A percentile compares a stretch with the other conserved stretches of the same genome.
Evolutionary conservation across 495 filamentous ascomycete genomes (phyloP).

Genomic region (Tirmania nivea): DNA sequence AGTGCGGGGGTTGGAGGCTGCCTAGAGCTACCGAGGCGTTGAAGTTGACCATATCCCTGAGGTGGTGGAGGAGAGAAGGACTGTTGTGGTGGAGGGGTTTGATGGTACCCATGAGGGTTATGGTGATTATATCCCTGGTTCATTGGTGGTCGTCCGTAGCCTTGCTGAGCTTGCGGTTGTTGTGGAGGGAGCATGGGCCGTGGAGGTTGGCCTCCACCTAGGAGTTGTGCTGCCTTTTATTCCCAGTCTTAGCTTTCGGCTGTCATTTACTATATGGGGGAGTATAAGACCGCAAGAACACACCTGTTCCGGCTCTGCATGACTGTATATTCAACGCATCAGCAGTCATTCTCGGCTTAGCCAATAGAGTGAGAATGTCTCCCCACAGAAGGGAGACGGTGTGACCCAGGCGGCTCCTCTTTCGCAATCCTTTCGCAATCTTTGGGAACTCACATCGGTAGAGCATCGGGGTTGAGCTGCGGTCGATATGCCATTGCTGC

Average conservation of each 20-base stretch:
- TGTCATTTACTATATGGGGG: background rate
- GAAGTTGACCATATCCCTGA: conserved; percentile 29
- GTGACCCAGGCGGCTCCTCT: conserved; percentile 1
- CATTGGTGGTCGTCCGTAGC: background rate
- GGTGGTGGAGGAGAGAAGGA: conserved; percentile 23
- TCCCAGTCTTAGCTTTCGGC: background rate
- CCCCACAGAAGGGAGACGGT: background rate
- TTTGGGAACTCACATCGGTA: conserved; percentile 55
- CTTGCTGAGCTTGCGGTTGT: background rate
- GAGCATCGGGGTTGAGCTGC: conserved; percentile 83
- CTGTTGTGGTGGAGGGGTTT: conserved; percentile 18
- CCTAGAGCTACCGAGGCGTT: conserved; percentile 24
- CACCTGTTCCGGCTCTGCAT: conserved; percentile 89
- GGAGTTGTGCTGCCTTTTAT: background rate
- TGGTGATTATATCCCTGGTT: background rate
- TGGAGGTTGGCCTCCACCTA: background rate
- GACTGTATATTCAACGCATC: conserved; percentile 28
- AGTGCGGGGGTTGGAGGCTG: conserved; percentile 45
- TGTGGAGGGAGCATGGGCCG: background rate
- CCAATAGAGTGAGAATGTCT: too few relatives aligned
- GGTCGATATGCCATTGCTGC: conserved; percentile 76
- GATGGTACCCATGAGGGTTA: background rate
- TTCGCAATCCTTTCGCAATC: too few relatives aligned
- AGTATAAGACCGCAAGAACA: conserved; percentile 3
- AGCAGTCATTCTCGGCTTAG: too few relatives aligned